Conservation (phyloP, 345 rosid genomes). For the Microthlaspi erraticum region DNA sequence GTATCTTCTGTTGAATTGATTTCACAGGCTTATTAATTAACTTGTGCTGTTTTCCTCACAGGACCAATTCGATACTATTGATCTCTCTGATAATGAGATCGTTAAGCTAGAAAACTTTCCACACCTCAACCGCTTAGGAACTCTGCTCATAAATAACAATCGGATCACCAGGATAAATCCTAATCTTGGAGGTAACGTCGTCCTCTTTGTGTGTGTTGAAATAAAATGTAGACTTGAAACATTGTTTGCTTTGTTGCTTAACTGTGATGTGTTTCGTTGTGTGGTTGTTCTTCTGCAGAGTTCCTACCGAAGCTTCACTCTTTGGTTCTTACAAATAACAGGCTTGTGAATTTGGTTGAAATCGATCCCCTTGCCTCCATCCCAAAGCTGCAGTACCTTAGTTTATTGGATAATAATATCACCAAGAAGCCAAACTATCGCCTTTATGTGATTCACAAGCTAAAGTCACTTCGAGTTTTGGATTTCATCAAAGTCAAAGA, state of each 20-base stretch:
- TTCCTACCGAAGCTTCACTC: slow-evolving; percentile 89
- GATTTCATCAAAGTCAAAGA: slow-evolving; percentile 93
- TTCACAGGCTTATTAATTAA: neutral
- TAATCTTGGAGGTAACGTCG: slow-evolving; percentile 73
- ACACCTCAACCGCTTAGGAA: slow-evolving; percentile 84
- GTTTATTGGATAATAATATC: slow-evolving; percentile 89
- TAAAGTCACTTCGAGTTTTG: slow-evolving; percentile 83
- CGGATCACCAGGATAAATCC: slow-evolving; percentile 93
- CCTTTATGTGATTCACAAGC: slow-evolving; percentile 86
- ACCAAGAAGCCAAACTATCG: slow-evolving; percentile 93
- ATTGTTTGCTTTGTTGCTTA: slow-evolving; percentile 15
- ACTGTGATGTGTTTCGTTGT: slow-evolving; percentile 8
- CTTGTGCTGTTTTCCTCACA: slow-evolving; percentile 44
- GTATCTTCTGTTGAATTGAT: neutral
- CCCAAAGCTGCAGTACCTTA: slow-evolving; percentile 85
- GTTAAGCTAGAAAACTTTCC: slow-evolving; percentile 98
- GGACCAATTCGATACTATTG: slow-evolving; percentile 99
- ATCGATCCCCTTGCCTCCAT: slow-evolving; percentile 94
- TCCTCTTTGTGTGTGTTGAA: neutral
- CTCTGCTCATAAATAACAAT: slow-evolving; percentile 87
- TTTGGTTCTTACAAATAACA: slow-evolving; percentile 87
- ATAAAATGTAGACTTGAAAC: neutral
- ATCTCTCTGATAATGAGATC: slow-evolving; percentile 97
- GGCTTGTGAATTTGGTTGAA: slow-evolving; percentile 97
- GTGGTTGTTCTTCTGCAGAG: slow-evolving; percentile 53